These are phyloP conservation scores for Grigorovia transvaalensis DNA, from an alignment of 805 yeast genomes.

Conservation along the genomic window DNA sequence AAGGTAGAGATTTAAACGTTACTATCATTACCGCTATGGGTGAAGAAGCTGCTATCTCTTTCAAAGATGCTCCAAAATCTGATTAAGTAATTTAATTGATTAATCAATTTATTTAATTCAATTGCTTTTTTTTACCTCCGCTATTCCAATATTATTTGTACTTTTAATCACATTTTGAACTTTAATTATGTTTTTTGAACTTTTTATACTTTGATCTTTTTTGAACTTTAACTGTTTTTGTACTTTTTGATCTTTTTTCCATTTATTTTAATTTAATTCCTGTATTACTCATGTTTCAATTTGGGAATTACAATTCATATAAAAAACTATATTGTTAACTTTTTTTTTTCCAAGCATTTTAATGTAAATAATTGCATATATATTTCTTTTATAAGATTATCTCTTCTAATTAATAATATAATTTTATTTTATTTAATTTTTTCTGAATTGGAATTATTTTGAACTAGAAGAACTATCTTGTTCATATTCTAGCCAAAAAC, in stretches of 20 bases:
- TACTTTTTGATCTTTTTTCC: constrained; percentile 1
- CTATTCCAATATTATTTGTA: background rate
- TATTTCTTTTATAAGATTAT: background rate
- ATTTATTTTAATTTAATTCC: background rate
- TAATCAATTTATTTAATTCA: background rate
- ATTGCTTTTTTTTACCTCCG: background rate
- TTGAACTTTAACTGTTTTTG: background rate
- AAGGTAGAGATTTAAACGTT: constrained; percentile 94
- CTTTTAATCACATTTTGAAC: background rate
- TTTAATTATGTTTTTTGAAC: background rate
- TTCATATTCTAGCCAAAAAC: no score
- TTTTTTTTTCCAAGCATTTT: background rate
- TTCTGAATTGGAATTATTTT: no score
- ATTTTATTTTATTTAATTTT: background rate
- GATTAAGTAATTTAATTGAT: constrained; percentile 14
- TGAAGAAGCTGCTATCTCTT: constrained; percentile 98
- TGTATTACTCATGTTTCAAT: background rate
- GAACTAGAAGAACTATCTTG: no score
- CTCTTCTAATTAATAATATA: background rate
- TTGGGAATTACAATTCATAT: background rate
- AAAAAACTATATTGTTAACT: background rate
- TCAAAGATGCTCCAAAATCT: constrained; percentile 93
- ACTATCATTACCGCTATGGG: constrained; percentile 98
- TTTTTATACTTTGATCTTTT: background rate
- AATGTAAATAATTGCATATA: background rate